Percentiles rank a stretch among this genome's conserved stretches.
phyloP scores from a whole-genome alignment of 257 asterid genomes.

The Lithospermum erythrorhizon region DNA sequence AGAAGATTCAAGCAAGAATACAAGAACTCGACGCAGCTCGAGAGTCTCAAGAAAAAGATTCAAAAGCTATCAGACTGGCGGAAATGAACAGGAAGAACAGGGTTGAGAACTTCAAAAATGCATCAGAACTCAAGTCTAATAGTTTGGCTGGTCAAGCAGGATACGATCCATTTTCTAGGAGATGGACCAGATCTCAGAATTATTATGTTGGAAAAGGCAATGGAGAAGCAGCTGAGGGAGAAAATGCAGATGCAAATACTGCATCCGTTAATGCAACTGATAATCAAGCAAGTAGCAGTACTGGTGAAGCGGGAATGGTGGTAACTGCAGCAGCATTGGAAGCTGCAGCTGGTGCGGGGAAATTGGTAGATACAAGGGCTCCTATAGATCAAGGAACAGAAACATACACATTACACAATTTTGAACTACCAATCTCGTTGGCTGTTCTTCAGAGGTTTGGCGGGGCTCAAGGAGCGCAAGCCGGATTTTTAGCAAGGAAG shows the following conservation, averaged over 20 bases:
- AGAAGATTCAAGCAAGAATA: constrained; percentile 58
- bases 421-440: constrained; percentile 68
- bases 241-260: constrained; percentile 26
- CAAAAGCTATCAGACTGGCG: constrained; percentile 69
- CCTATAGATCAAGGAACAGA: constrained; percentile 82
- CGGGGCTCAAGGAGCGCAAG: constrained; percentile 76
- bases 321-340: constrained; percentile 69
- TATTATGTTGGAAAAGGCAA: constrained; percentile 40
- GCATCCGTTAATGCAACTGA: constrained; percentile 19
- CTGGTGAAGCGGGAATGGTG: constrained; percentile 7
- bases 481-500: constrained; percentile 79
- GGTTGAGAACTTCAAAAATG: constrained; percentile 82
- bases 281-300: constrained; percentile 8
- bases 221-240: constrained; percentile 26
- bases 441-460: constrained; percentile 67
- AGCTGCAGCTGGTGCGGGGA: constrained; percentile 84
- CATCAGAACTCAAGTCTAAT: constrained; percentile 59
- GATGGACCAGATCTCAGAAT: constrained; percentile 92
- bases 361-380: constrained; percentile 77
- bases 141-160: constrained; percentile 74
- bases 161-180: constrained; percentile 90
- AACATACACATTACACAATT: constrained; percentile 47
- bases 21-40: constrained; percentile 66
- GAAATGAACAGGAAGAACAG: constrained; percentile 88
- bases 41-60: constrained; percentile 42